Conservation (phyloP, 192 early-diverging fungal genomes). For the Chytriomyces sp. region DNA sequence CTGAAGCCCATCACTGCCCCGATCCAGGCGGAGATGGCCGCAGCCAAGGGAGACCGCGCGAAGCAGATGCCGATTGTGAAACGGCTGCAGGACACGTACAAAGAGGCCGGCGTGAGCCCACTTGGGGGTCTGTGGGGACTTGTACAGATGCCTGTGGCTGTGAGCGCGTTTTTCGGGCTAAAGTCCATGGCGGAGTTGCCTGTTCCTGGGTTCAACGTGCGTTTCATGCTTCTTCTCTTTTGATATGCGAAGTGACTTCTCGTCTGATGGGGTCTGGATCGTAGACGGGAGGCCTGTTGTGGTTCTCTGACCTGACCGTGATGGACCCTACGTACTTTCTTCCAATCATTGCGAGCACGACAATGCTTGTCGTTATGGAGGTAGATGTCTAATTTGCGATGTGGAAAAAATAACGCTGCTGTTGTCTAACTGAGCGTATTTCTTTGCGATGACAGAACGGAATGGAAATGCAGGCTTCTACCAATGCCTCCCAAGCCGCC, state of each 20-base stretch:
- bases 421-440: neutral
- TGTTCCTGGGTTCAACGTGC: slow-evolving; percentile 63
- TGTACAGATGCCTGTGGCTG: slow-evolving; percentile 79
- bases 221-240: neutral
- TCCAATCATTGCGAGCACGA: slow-evolving; percentile 69
- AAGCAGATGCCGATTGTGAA: slow-evolving; percentile 51
- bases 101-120: slow-evolving; percentile 65
- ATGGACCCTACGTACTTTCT: slow-evolving; percentile 83
- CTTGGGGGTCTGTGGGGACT: slow-evolving; percentile 65
- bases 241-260: neutral
- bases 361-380: slow-evolving; percentile 73
- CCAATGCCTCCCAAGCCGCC: neutral
- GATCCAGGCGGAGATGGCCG: slow-evolving; percentile 65
- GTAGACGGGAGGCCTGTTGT: slow-evolving; percentile 73
- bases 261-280: too few species aligned
- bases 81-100: slow-evolving; percentile 66
- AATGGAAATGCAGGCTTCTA: slow-evolving; percentile 12
- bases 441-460: neutral
- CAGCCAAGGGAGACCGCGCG: slow-evolving; percentile 52
- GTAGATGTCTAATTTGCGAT: too few species aligned
- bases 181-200: slow-evolving; percentile 77
- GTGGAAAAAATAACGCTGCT: slow-evolving; percentile 27
- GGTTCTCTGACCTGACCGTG: slow-evolving; percentile 84
- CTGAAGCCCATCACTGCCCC: slow-evolving; percentile 72
- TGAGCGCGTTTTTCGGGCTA: slow-evolving; percentile 83